Conservation (phyloP, 225 moss, liverwort and hornwort species). For the Marchantia polymorpha region DNA sequence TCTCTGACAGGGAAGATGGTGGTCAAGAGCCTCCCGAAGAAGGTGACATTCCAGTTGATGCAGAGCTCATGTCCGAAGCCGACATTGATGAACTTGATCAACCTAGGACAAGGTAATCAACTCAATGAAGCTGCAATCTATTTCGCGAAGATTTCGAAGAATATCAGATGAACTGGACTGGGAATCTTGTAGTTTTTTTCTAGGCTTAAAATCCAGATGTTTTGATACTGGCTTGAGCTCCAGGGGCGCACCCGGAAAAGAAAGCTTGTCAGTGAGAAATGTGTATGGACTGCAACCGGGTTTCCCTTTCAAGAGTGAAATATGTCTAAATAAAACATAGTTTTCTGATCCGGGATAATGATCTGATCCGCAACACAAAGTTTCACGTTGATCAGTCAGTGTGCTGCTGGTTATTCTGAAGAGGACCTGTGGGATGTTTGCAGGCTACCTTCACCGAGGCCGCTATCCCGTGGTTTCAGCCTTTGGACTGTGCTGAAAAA, state of each 20-base stretch:
- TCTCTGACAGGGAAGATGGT: conserved; percentile 65
- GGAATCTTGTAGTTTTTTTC: too few relatives aligned
- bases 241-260: too few relatives aligned
- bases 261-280: too few relatives aligned
- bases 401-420: not conserved
- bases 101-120: conserved; percentile 71
- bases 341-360: too few relatives aligned
- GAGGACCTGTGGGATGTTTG: conserved; percentile 10
- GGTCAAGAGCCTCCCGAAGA: conserved; percentile 90
- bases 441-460: conserved; percentile 97
- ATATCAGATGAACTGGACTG: not conserved
- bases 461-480: conserved; percentile 90
- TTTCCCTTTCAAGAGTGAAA: not conserved
- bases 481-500: conserved; percentile 97
- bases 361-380: too few relatives aligned
- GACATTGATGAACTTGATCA: conserved; percentile 88
- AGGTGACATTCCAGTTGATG: conserved; percentile 68
- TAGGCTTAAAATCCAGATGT: too few relatives aligned
- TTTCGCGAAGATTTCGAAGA: not conserved
- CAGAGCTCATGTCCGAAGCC: conserved; percentile 83
- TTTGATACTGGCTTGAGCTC: too few relatives aligned
- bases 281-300: not conserved
- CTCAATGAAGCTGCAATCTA: not conserved
- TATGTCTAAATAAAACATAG: too few relatives aligned
- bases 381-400: conserved; percentile 2